phyloP scores from a whole-genome alignment of 306 rosid species.

The Myrica gale region DNA sequence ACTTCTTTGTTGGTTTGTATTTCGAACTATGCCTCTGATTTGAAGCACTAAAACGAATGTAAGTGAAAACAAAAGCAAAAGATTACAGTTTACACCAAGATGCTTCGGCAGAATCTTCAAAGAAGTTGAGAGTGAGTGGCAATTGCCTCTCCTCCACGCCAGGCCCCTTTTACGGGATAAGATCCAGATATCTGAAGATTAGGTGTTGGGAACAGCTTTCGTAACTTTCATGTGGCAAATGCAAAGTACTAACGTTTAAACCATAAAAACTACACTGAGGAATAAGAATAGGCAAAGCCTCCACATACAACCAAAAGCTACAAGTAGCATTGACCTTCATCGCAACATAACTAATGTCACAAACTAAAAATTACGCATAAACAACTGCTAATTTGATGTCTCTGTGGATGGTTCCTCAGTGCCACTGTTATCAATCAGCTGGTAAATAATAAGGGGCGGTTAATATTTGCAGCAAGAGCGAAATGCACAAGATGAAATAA shows the following conservation, averaged over 20 bases:
- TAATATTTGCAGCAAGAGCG: conserved; percentile 6
- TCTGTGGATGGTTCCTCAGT: conserved; percentile 51
- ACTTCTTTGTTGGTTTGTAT: no score
- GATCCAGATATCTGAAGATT: background rate
- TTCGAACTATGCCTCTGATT: no score
- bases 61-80: background rate
- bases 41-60: no score
- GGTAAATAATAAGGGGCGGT: conserved; percentile 33
- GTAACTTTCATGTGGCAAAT: background rate
- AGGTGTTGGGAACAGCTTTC: background rate
- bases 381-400: conserved; percentile 28
- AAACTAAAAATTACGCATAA: no score
- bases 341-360: background rate
- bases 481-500: conserved; percentile 16
- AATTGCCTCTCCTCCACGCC: background rate
- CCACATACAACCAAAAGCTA: background rate
- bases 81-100: background rate
- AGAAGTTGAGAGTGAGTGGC: background rate
- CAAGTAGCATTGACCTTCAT: conserved; percentile 4
- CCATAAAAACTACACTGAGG: background rate
- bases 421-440: conserved; percentile 63
- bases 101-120: background rate
- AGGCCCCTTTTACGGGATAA: background rate
- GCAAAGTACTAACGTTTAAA: background rate
- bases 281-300: no score